Conservation (phyloP, 306 rosid genomes). For the Lathyrus aphaca region DNA sequence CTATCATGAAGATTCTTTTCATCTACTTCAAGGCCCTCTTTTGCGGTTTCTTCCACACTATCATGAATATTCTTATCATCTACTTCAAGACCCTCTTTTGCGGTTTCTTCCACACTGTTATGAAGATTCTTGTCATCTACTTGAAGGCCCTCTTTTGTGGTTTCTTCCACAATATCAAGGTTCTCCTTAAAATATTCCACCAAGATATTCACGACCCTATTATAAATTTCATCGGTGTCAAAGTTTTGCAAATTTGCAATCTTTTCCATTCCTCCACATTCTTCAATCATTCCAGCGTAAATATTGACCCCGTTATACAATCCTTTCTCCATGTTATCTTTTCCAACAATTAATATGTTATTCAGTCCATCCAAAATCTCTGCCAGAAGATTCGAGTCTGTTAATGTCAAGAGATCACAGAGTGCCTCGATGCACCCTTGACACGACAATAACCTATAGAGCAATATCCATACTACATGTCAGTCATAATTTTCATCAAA, state of each 20-base stretch:
- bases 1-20: too few relatives aligned
- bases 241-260: slow-evolving; percentile 82
- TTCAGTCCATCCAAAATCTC: slow-evolving; percentile 89
- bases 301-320: slow-evolving; percentile 59
- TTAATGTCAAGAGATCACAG: slow-evolving; percentile 58
- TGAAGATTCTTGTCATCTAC: not conserved
- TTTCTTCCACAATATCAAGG: too few relatives aligned
- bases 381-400: slow-evolving; percentile 77
- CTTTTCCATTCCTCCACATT: slow-evolving; percentile 85
- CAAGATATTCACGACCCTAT: slow-evolving; percentile 80
- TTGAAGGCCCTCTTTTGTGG: not conserved
- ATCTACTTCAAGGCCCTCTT: too few relatives aligned
- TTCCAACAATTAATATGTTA: slow-evolving; percentile 88
- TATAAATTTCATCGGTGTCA: slow-evolving; percentile 85
- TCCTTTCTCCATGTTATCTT: slow-evolving; percentile 61
- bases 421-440: slow-evolving; percentile 51
- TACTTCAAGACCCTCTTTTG: too few relatives aligned
- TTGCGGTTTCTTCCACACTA: too few relatives aligned
- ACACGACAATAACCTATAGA: slow-evolving; percentile 46
- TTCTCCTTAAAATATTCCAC: slow-evolving; percentile 91
- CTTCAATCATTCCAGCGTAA: slow-evolving; percentile 79
- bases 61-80: too few relatives aligned
- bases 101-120: too few relatives aligned
- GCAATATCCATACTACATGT: slow-evolving; percentile 19
- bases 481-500: not conserved